These are phyloP conservation scores for Periconia digitata DNA, from an alignment of 2,329 filamentous ascomycete species.

Conservation along the genomic window DNA sequence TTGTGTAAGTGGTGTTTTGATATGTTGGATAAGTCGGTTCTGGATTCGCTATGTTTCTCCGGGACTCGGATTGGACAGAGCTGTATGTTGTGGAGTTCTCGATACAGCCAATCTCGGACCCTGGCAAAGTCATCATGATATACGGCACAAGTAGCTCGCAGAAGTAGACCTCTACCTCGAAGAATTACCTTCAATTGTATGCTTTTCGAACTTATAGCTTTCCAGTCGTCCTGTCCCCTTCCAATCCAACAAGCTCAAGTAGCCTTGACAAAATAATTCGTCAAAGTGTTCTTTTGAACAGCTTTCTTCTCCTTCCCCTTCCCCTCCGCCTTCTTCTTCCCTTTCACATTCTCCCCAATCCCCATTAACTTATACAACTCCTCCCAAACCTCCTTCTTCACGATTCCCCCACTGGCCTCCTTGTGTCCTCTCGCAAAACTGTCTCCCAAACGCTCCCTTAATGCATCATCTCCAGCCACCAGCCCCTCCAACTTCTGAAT, in stretches of 20 bases:
- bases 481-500: conserved; percentile 59
- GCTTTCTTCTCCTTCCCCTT: conserved; percentile 33
- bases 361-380: conserved; percentile 63
- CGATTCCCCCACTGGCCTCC: conserved; percentile 67
- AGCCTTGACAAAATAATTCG: conserved; percentile 34
- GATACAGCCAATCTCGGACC: too few relatives aligned
- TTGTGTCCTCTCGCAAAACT: conserved; percentile 69
- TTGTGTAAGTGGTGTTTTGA: too few relatives aligned
- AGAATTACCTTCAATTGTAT: background rate
- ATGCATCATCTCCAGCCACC: conserved; percentile 41
- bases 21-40: too few relatives aligned
- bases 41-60: too few relatives aligned
- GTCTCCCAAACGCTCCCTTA: conserved; percentile 58
- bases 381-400: conserved; percentile 63
- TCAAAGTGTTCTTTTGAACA: conserved; percentile 35
- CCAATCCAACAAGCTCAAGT: background rate
- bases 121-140: too few relatives aligned
- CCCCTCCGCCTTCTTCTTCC: conserved; percentile 36
- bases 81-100: too few relatives aligned
- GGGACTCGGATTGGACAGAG: too few relatives aligned
- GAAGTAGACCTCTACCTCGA: too few relatives aligned
- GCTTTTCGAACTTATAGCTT: background rate
- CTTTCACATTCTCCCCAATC: conserved; percentile 57
- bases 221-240: background rate
- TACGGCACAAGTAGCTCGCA: too few relatives aligned